Evolutionary conservation across 257 asterid species (phyloP).

Genomic region (Anisodus acutangulus): DNA sequence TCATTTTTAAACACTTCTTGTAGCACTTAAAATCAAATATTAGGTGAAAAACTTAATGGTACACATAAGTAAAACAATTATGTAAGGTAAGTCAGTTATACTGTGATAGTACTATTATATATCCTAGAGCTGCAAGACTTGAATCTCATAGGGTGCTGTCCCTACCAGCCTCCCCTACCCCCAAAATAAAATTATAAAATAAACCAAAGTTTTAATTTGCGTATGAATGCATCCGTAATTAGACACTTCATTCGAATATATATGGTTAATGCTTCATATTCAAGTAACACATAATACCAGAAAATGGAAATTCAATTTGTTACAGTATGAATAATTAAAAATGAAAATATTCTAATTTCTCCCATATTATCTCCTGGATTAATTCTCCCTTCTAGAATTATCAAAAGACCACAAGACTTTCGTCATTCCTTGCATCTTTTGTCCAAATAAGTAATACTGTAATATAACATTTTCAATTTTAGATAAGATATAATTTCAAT

Average conservation of each 20-base stretch:
- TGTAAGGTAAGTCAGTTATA: not conserved
- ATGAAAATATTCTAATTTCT: not conserved
- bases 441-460: not conserved
- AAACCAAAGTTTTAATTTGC: slow-evolving; percentile 5
- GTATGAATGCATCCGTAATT: not conserved
- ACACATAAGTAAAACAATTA: not conserved
- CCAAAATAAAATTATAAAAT: not conserved
- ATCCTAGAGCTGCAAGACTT: not conserved
- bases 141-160: not conserved
- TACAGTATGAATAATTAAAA: not conserved
- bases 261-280: not conserved
- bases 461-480: not conserved
- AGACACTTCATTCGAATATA: not conserved
- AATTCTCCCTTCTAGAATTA: not conserved
- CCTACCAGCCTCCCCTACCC: not conserved
- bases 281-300: not conserved
- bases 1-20: not conserved
- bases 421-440: not conserved
- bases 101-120: not conserved
- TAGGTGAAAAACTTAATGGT: not conserved
- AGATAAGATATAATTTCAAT: not conserved
- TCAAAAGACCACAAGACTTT: not conserved
- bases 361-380: not conserved
- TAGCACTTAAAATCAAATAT: not conserved
- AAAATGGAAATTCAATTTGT: not conserved